Evolutionary conservation across 352 stramenopile species (phyloP), one percentile per base, ranked within the genome.

Genomic region (Globisporangium abappressorium): DNA sequence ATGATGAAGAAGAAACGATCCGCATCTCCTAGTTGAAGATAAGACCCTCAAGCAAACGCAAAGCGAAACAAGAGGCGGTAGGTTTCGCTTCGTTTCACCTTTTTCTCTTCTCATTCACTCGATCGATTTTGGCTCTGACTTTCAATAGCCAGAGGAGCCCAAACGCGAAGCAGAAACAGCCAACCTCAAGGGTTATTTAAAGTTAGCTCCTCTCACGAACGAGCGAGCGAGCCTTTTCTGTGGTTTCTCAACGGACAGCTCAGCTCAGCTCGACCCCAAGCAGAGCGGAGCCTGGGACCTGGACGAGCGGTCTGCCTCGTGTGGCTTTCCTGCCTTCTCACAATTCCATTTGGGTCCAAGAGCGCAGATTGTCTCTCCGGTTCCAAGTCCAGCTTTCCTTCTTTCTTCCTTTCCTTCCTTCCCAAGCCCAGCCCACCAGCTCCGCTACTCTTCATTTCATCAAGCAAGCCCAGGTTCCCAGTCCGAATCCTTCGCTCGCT

Each of bases 291-390:
- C 8, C 5, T 38, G 33, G 33, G 38, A 20, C 38, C 38, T 46
- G 38, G 15, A 18, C 38, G 14, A 46, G 12, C 5, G 38, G 38
- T 3, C 38, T 46, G 38, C 38, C 38, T 20, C 15, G 38, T 46
- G 38, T 46, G 14, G 47, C 47, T 55, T 14, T 30, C 47, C n/a
- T 14, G 3, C 20, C n/a, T 55, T 47, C 61, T 66, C 47, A 66
- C 46, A 59, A 66, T 58, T 59, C 61, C 18, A 66, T 66, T 66
- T 58, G 61, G 47, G 51, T 47, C 61, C 33, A n/a, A n/a, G 33
- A 62, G 57, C 61, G 61, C 47, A 59, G 30, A 24, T 38, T 47
- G 28, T 20, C 33, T n/a, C 28, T 20, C n/a, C 57, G 15, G 33
- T n/a, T 34, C 28, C 57, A 62, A 62, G 57, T 47, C 14, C 55